These are phyloP conservation scores for Talaromyces liani DNA, from an alignment of 495 filamentous ascomycete species.

Conservation along the genomic window DNA sequence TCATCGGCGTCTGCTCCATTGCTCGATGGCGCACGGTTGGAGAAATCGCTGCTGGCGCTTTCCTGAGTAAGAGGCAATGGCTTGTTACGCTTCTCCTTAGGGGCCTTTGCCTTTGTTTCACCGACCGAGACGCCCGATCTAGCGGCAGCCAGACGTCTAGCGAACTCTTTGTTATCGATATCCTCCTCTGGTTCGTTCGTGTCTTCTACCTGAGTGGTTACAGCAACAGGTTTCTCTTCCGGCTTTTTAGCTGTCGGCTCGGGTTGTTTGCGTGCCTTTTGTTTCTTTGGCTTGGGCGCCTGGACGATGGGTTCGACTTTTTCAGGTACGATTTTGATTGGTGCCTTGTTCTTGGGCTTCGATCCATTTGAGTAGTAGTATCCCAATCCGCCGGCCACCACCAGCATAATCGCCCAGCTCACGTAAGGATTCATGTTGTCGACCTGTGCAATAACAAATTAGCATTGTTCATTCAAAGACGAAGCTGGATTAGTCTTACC, in stretches of 20 bases:
- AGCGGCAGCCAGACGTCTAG: constrained; percentile 56
- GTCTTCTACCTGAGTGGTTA: constrained; percentile 24
- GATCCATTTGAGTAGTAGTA: constrained; percentile 41
- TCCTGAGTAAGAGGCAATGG: constrained; percentile 20
- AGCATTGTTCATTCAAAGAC: background rate
- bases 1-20: constrained; percentile 77
- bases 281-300: constrained; percentile 35
- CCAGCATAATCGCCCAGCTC: constrained; percentile 53
- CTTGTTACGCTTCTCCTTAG: constrained; percentile 58
- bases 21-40: constrained; percentile 57
- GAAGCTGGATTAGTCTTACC: background rate
- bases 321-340: constrained; percentile 25
- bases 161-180: constrained; percentile 64
- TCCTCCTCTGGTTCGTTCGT: constrained; percentile 47
- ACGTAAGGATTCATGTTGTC: constrained; percentile 37
- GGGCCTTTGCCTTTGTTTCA: constrained; percentile 30
- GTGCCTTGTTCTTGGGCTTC: constrained; percentile 26
- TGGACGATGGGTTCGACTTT: constrained; percentile 24
- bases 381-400: constrained; percentile 38
- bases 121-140: constrained; percentile 55
- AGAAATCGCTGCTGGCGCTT: constrained; percentile 29
- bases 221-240: constrained; percentile 12
- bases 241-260: constrained; percentile 30
- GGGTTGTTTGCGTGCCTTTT: constrained; percentile 28
- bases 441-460: constrained; percentile 13